These are phyloP conservation scores for Kalmusia sp. DNA, from an alignment of 2,329 filamentous ascomycete genomes.

Conservation along the genomic window DNA sequence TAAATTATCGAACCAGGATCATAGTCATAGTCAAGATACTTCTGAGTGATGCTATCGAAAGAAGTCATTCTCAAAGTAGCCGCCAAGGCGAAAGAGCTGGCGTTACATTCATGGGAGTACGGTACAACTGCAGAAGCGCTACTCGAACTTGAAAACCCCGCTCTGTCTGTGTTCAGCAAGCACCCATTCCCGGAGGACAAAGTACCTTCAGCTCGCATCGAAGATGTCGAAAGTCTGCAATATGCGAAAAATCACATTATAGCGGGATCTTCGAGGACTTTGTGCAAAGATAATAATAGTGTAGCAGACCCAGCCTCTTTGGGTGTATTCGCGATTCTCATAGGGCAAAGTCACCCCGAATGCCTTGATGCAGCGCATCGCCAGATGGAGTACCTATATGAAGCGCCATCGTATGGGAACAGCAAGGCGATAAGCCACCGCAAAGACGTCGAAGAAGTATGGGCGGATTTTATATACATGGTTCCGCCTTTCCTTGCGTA, in stretches of 20 bases:
- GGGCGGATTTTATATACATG: slow-evolving; percentile 60
- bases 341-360: slow-evolving; percentile 43
- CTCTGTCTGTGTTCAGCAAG: slow-evolving; percentile 44
- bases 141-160: slow-evolving; percentile 46
- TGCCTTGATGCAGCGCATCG: slow-evolving; percentile 49
- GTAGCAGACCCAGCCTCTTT: slow-evolving; percentile 55
- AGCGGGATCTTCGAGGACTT: slow-evolving; percentile 25
- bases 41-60: neutral
- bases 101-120: slow-evolving; percentile 51
- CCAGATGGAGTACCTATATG: slow-evolving; percentile 49
- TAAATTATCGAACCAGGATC: too few species aligned
- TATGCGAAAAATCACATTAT: slow-evolving; percentile 45
- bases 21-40: neutral
- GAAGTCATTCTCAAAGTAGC: neutral
- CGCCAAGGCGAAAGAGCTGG: slow-evolving; percentile 34
- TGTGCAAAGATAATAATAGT: slow-evolving; percentile 45
- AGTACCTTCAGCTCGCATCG: slow-evolving; percentile 24
- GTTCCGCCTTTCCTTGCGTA: slow-evolving; percentile 58
- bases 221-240: slow-evolving; percentile 34
- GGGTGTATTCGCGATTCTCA: slow-evolving; percentile 52
- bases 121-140: slow-evolving; percentile 50
- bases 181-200: slow-evolving; percentile 43
- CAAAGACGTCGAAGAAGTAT: slow-evolving; percentile 51
- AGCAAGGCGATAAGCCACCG: slow-evolving; percentile 57
- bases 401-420: slow-evolving; percentile 51